These are phyloP conservation scores for Alternaria triticimaculans DNA, from an alignment of 2,329 filamentous ascomycete species.

Conservation along the genomic window DNA sequence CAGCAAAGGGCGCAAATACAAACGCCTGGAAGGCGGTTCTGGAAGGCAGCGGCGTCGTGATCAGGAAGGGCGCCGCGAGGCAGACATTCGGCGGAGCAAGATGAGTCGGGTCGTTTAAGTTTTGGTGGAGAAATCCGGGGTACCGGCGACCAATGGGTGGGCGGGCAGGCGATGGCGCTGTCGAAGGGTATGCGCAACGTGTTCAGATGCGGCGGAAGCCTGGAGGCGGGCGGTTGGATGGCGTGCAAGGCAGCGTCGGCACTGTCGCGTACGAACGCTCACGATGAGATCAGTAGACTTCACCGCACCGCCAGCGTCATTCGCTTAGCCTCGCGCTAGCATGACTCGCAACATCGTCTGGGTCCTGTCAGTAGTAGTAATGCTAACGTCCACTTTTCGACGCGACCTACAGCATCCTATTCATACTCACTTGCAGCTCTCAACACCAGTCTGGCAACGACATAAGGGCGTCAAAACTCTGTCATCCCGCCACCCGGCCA, in stretches of 20 bases:
- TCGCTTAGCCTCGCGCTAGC: conserved; percentile 11
- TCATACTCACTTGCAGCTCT: background rate
- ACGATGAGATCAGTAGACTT: conserved; percentile 20
- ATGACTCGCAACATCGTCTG: conserved; percentile 17
- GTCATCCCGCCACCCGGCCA: background rate
- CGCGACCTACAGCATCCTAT: background rate
- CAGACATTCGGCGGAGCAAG: conserved; percentile 6
- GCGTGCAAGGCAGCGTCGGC: conserved; percentile 2
- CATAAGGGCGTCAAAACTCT: background rate
- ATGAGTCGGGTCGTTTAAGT: conserved; percentile 5
- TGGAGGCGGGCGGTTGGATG: background rate
- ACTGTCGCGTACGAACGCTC: conserved; percentile 14
- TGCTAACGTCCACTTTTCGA: conserved; percentile 8
- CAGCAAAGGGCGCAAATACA: conserved; percentile 13
- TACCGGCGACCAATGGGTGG: background rate
- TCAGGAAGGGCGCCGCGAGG: conserved; percentile 9
- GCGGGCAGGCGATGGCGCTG: background rate
- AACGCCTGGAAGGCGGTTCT: background rate
- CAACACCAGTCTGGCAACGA: background rate
- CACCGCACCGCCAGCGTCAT: conserved; percentile 18
- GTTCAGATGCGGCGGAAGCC: background rate
- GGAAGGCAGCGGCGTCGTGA: conserved; percentile 5
- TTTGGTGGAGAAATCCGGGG: conserved; percentile 9
- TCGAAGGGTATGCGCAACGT: conserved; percentile 1
- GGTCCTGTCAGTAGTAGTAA: conserved; percentile 1